Conservation (phyloP, 2,329 filamentous ascomycete species). For the Neonectria hederae region DNA sequence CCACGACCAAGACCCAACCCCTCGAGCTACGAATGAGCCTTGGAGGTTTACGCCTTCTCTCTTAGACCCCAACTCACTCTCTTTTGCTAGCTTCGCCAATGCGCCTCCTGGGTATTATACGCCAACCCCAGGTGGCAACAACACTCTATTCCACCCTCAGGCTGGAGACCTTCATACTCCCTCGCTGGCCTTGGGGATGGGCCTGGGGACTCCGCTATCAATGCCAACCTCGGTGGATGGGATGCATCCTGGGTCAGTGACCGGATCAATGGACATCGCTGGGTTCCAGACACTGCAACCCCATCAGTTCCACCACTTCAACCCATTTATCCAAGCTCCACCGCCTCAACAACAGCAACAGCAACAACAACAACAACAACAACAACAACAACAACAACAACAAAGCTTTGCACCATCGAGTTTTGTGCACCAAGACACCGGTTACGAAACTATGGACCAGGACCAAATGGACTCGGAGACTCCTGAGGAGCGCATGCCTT, state of each 20-base stretch:
- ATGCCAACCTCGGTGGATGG: conserved; percentile 75
- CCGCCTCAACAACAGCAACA: conserved; percentile 54
- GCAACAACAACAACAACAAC: no score
- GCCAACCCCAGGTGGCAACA: conserved; percentile 82
- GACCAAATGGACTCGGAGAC: conserved; percentile 71
- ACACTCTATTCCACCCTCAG: conserved; percentile 82
- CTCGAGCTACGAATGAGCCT: conserved; percentile 79
- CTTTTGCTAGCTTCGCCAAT: conserved; percentile 81
- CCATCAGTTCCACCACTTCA: conserved; percentile 72
- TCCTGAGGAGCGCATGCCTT: conserved; percentile 60
- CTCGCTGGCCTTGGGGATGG: conserved; percentile 76
- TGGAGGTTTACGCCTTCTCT: conserved; percentile 91
- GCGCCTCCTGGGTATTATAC: conserved; percentile 88
- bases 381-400: no score
- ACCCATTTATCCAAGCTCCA: conserved; percentile 74
- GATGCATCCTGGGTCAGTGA: conserved; percentile 66
- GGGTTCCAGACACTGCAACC: conserved; percentile 71
- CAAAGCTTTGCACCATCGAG: conserved; percentile 75
- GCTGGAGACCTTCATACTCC: conserved; percentile 90
- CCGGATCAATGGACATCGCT: conserved; percentile 68
- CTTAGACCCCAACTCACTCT: conserved; percentile 85
- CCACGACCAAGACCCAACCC: conserved; percentile 82
- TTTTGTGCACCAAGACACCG: conserved; percentile 82
- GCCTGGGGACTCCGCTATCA: conserved; percentile 82
- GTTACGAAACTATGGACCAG: conserved; percentile 82